These are phyloP conservation scores for Fusarium kyushuense DNA, from an alignment of 2,329 filamentous ascomycete species.

Conservation along the genomic window DNA sequence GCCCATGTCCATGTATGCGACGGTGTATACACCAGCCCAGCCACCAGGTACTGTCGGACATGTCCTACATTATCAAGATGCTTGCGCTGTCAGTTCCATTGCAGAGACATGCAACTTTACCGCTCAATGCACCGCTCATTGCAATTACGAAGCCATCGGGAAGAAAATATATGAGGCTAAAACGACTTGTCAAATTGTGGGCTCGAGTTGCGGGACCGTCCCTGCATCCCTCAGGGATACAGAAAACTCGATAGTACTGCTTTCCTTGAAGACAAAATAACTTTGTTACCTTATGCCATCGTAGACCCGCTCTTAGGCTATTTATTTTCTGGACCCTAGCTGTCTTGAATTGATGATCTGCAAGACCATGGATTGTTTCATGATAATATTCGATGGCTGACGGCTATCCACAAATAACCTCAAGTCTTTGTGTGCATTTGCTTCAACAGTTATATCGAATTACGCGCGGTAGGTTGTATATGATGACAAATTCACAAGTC, in stretches of 20 bases:
- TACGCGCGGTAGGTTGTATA: background rate
- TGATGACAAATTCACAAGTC: background rate
- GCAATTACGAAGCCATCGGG: background rate
- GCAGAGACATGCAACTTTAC: background rate
- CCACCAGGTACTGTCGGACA: background rate
- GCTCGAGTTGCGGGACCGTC: constrained; percentile 15
- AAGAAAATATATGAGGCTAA: constrained; percentile 11
- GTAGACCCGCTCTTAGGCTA: background rate
- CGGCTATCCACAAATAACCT: constrained; percentile 17
- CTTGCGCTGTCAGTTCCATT: background rate
- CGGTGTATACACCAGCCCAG: background rate
- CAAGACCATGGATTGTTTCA: constrained; percentile 22
- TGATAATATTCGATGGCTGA: constrained; percentile 20
- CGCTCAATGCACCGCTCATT: background rate
- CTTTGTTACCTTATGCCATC: background rate
- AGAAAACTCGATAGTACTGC: background rate
- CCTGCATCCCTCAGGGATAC: background rate
- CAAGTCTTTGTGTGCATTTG: constrained; percentile 14
- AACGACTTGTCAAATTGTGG: constrained; percentile 23
- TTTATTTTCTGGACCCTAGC: background rate
- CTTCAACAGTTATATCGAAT: background rate
- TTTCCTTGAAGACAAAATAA: background rate
- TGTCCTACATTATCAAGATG: background rate
- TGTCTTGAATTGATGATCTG: constrained; percentile 22
- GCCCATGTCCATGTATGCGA: background rate